phyloP scores from a whole-genome alignment of 495 filamentous ascomycete genomes.

The Patellaria atrata region DNA sequence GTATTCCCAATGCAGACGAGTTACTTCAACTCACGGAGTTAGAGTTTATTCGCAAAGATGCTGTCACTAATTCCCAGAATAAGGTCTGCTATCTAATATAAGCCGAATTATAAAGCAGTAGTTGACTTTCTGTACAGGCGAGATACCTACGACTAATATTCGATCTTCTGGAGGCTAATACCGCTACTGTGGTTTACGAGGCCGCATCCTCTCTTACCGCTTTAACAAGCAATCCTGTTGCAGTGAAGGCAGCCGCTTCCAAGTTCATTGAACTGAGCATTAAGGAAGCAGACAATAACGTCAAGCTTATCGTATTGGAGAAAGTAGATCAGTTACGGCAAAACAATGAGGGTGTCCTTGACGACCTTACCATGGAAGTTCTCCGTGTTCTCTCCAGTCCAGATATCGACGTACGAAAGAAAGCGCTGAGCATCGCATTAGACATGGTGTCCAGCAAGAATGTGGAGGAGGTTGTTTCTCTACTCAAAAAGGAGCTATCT shows the following conservation, averaged over 20 bases:
- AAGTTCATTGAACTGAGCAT: conserved; percentile 97
- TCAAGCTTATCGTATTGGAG: conserved; percentile 94
- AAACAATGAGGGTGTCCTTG: conserved; percentile 84
- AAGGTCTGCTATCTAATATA: conserved; percentile 46
- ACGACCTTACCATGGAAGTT: conserved; percentile 97
- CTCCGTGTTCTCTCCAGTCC: conserved; percentile 90
- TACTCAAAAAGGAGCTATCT: conserved; percentile 92
- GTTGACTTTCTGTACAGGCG: conserved; percentile 35
- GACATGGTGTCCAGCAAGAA: conserved; percentile 99
- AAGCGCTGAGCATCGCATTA: conserved; percentile 79
- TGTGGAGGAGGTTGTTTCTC: conserved; percentile 89
- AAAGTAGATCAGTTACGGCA: conserved; percentile 82
- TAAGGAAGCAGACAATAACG: conserved; percentile 96
- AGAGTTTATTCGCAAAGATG: conserved; percentile 95
- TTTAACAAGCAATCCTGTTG: conserved; percentile 72
- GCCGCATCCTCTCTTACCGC: conserved; percentile 82
- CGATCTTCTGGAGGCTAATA: conserved; percentile 83
- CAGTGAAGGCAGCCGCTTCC: conserved; percentile 86
- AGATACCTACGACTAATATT: conserved; percentile 91
- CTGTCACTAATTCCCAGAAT: conserved; percentile 83
- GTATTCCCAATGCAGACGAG: conserved; percentile 87
- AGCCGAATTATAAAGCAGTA: conserved; percentile 7
- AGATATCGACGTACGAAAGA: conserved; percentile 90
- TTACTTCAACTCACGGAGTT: conserved; percentile 84
- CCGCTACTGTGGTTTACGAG: conserved; percentile 94